phyloP scores from a whole-genome alignment of 2,329 filamentous ascomycete species.

The Botrytis squamosa region DNA sequence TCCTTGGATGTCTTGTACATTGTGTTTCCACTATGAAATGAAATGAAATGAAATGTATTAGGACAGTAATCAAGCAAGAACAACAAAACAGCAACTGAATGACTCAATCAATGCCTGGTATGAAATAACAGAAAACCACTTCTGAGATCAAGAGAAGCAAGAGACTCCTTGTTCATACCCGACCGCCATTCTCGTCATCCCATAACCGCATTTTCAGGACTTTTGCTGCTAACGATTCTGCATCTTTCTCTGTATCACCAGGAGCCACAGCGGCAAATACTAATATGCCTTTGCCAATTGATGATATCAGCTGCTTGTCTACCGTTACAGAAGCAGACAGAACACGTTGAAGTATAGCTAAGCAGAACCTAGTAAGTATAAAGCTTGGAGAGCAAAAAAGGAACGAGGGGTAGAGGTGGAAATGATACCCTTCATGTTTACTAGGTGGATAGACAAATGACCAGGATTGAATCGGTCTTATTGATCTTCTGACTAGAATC shows the following conservation, averaged over 20 bases:
- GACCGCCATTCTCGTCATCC: constrained; percentile 47
- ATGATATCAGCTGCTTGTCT: constrained; percentile 84
- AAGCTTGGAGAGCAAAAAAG: constrained; percentile 16
- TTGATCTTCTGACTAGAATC: background rate
- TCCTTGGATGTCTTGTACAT: constrained; percentile 81
- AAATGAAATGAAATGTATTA: constrained; percentile 23
- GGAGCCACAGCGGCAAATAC: constrained; percentile 90
- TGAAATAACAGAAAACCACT: background rate
- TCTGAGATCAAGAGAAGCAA: background rate
- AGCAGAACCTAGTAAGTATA: constrained; percentile 25
- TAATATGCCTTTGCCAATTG: constrained; percentile 84
- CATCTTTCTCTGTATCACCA: constrained; percentile 86
- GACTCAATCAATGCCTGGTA: background rate
- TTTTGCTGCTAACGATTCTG: constrained; percentile 79
- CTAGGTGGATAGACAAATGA: background rate
- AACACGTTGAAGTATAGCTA: constrained; percentile 90
- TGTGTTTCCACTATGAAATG: constrained; percentile 75
- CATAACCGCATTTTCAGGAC: constrained; percentile 86
- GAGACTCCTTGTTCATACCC: constrained; percentile 30
- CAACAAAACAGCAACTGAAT: background rate
- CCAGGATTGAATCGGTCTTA: background rate
- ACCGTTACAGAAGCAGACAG: constrained; percentile 95
- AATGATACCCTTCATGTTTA: constrained; percentile 42
- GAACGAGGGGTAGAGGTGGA: background rate
- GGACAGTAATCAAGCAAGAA: constrained; percentile 11